Base-by-base conservation (phyloP, 805 yeast genomes). In the Zygotorulaspora chibaensis region DNA sequence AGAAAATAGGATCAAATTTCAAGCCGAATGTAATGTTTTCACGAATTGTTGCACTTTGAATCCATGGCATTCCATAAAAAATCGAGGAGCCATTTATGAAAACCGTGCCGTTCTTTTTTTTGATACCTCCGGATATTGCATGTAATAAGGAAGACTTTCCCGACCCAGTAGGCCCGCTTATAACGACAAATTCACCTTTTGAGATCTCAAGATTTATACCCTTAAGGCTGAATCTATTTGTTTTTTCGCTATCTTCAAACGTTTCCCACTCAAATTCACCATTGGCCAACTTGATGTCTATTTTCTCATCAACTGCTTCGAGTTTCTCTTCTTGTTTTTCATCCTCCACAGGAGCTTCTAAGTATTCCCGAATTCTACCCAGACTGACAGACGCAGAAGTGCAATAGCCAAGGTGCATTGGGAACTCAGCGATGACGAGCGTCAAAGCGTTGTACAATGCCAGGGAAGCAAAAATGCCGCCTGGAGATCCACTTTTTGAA, bases 1-100 rank as follows among this genome's bases (percentile, higher is more conserved):
- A 84, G 44, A 64, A 70, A 8, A 67, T 59, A 42, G 72, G 70
- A 47, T 81, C 79, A 47, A 60, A 76, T 9, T 54, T 42, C 15
- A 55, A 43, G 2, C 90, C 89, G 63, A 84, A 84, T 26, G 72
- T 31, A 47, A 84, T 81, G 56, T 84, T 84, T 13, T 83, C 84
- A 54, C 73, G 74, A 27, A 84, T 76, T 0, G 90, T 82, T 2
- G 82, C 76, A 62, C 83, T 85, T 56, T 82, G 87, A 29, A 84
- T 76, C 93, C 91, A 84, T 16, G 86, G 86, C 25, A 53, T 34
- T 54, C 66, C 47, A 70, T 79, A 67, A 25, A 76, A 56, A 35
- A 77, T 56, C 8, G 75, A 50, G 0, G 72, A 59, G 3, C 86
- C 87, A 44, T 71, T 67, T 9, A 75, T 69, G 13, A 58, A 54